A percentile compares a stretch with the other conserved stretches of the same genome.
These are phyloP conservation scores for Fusarium cyanostomum DNA, from an alignment of 2,329 filamentous ascomycete genomes.

Conservation along the genomic window DNA sequence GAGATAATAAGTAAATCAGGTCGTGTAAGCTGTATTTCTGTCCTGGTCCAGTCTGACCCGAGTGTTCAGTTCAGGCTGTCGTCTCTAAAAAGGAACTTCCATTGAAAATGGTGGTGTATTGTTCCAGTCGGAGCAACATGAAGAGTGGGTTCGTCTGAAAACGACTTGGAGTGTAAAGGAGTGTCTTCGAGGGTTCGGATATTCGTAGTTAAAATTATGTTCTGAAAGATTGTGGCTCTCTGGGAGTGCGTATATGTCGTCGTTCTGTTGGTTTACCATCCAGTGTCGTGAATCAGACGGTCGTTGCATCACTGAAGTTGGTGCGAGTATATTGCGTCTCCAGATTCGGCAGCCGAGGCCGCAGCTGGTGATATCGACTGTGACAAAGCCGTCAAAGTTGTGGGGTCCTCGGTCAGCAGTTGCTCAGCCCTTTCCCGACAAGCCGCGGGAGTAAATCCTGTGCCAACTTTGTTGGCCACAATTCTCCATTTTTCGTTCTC, in stretches of 20 bases:
- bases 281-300: constrained; percentile 2
- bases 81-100: constrained; percentile 24
- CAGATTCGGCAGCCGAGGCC: constrained; percentile 38
- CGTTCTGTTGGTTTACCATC: constrained; percentile 18
- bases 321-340: constrained; percentile 50
- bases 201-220: constrained; percentile 6
- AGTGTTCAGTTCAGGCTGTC: constrained; percentile 31
- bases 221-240: constrained; percentile 9
- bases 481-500: constrained; percentile 94
- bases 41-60: constrained; percentile 34
- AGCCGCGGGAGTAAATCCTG: constrained; percentile 85
- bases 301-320: constrained; percentile 60
- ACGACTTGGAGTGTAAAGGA: constrained; percentile 9
- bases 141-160: constrained; percentile 5
- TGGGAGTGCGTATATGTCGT: constrained; percentile 12
- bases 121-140: constrained; percentile 4
- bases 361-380: constrained; percentile 64
- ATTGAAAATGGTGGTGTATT: constrained; percentile 15
- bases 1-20: constrained; percentile 26
- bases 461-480: constrained; percentile 88
- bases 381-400: constrained; percentile 57
- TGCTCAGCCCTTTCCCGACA: constrained; percentile 83
- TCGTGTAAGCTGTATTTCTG: constrained; percentile 32
- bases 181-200: constrained; percentile 15
- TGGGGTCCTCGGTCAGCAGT: constrained; percentile 58